A percentile compares a stretch with the other conserved stretches of the same genome.
These are phyloP conservation scores for Globisporangium recalcitrans DNA, from an alignment of 352 stramenopile species.

Conservation along the genomic window DNA sequence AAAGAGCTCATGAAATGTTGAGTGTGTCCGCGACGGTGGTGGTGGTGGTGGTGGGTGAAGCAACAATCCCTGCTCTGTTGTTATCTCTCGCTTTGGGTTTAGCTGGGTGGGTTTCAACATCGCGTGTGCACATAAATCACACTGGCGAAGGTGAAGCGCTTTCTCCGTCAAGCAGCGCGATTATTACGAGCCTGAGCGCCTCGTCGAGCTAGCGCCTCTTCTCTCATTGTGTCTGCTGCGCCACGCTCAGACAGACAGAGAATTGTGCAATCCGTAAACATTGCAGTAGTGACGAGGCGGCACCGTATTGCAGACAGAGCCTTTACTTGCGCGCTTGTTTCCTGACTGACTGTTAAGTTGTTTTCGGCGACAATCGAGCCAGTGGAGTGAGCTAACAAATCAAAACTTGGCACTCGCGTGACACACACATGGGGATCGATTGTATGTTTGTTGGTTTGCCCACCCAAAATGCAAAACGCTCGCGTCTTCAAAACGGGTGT, in stretches of 20 bases:
- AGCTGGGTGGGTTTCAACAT: too few species aligned
- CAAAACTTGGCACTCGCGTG: neutral
- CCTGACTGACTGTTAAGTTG: neutral
- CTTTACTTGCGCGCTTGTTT: neutral
- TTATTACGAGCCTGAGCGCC: neutral
- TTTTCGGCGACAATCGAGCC: neutral
- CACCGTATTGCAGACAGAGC: neutral
- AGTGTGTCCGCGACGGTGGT: neutral
- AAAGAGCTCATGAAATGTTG: neutral
- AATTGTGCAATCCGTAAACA: too few species aligned
- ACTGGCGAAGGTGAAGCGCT: neutral
- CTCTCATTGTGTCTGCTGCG: too few species aligned
- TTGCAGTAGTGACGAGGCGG: constrained; percentile 1
- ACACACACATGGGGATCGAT: too few species aligned
- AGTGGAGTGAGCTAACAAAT: neutral
- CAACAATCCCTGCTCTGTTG: neutral
- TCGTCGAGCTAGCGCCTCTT: too few species aligned
- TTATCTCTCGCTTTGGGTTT: neutral
- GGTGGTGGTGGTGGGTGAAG: too few species aligned
- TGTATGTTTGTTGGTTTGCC: too few species aligned
- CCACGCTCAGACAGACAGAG: too few species aligned
- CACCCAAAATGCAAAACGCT: too few species aligned
- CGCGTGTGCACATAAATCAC: too few species aligned
- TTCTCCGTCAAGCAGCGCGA: neutral
- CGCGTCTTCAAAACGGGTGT: too few species aligned